phyloP scores from a whole-genome alignment of 495 filamentous ascomycete species.

The Aspergillus bridgeri region DNA sequence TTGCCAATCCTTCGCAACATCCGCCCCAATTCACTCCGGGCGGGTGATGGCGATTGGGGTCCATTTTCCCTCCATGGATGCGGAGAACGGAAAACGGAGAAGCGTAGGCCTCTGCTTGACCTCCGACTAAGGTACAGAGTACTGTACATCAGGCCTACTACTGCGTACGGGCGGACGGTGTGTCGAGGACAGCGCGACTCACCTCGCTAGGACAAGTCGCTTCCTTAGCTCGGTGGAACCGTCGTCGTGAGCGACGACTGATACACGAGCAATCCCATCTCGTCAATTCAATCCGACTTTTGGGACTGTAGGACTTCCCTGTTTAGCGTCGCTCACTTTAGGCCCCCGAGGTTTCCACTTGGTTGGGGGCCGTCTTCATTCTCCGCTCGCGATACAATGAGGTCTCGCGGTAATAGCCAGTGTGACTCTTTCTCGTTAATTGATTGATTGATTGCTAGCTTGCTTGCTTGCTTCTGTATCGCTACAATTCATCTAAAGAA shows the following conservation, averaged over 20 bases:
- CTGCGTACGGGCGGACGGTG: too few relatives aligned
- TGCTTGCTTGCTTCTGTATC: neutral
- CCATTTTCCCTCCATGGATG: neutral
- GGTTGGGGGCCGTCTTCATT: neutral
- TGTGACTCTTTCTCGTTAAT: neutral
- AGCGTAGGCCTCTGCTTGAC: too few relatives aligned
- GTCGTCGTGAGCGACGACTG: neutral
- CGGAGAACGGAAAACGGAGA: neutral
- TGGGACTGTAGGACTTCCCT: neutral
- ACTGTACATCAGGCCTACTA: too few relatives aligned
- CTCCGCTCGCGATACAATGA: too few relatives aligned
- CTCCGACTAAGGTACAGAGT: too few relatives aligned
- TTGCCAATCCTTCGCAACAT: neutral
- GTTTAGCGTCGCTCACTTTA: neutral
- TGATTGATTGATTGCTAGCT: neutral
- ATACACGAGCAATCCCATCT: neutral
- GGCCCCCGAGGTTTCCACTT: neutral
- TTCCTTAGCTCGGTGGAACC: neutral
- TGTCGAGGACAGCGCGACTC: neutral
- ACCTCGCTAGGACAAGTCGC: neutral
- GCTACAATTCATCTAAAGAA: neutral
- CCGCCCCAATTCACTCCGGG: too few relatives aligned
- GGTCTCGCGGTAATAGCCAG: neutral
- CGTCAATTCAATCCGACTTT: neutral
- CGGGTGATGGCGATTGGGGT: neutral